Evolutionary conservation across 441 rosid genomes (phyloP).

Genomic region (Erysimum cheiri): DNA sequence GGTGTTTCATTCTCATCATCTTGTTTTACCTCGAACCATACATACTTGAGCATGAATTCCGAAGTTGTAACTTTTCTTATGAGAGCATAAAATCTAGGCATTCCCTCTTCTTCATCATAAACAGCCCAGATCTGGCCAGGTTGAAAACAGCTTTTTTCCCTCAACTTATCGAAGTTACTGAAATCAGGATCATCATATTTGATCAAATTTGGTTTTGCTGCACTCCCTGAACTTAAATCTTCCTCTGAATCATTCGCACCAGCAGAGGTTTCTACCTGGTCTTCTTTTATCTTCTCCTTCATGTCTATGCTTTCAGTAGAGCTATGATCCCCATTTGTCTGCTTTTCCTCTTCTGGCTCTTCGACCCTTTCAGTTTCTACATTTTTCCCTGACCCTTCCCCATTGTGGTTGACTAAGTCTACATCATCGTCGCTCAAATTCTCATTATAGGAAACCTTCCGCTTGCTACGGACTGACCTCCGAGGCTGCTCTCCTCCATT

Average conservation of each 20-base stretch:
- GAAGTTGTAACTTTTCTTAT: slow-evolving; percentile 52
- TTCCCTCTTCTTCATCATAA: slow-evolving; percentile 61
- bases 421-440: slow-evolving; percentile 76
- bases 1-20: slow-evolving; percentile 47
- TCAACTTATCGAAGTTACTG: slow-evolving; percentile 54
- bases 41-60: slow-evolving; percentile 49
- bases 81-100: slow-evolving; percentile 77
- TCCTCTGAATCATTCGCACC: slow-evolving; percentile 40
- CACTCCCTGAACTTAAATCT: slow-evolving; percentile 40
- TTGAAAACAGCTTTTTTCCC: slow-evolving; percentile 47
- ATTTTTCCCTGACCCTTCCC: slow-evolving; percentile 48
- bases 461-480: slow-evolving; percentile 82
- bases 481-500: slow-evolving; percentile 52
- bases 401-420: slow-evolving; percentile 24
- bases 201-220: slow-evolving; percentile 46
- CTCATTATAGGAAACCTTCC: slow-evolving; percentile 74
- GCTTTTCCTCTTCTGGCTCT: slow-evolving; percentile 42
- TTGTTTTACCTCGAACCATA: slow-evolving; percentile 64
- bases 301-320: slow-evolving; percentile 39
- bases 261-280: slow-evolving; percentile 38
- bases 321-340: slow-evolving; percentile 45
- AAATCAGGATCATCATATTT: slow-evolving; percentile 63
- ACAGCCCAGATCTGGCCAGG: slow-evolving; percentile 68
- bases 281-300: slow-evolving; percentile 41
- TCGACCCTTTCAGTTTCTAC: slow-evolving; percentile 44